Conservation (phyloP, 108 stramenopile species). For the Nitzschia inconspicua region DNA sequence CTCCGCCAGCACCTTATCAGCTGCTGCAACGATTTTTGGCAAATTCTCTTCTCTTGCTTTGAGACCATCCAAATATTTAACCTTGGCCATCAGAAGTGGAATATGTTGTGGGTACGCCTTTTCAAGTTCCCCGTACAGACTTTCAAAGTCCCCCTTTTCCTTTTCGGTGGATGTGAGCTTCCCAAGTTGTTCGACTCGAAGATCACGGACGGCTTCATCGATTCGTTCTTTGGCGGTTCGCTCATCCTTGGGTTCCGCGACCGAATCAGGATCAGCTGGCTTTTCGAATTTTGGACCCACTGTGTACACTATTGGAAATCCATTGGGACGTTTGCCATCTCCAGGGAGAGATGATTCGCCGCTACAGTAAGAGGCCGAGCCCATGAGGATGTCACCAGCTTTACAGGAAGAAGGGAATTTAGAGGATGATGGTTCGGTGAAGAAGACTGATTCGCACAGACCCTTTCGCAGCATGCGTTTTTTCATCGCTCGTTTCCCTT, state of each 20-base stretch:
- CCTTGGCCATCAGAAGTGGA: conserved; percentile 29
- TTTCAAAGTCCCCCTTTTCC: conserved; percentile 28
- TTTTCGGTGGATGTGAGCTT: conserved; percentile 33
- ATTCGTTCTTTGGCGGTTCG: conserved; percentile 40
- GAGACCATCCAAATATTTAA: conserved; percentile 27
- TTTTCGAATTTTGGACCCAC: conserved; percentile 35
- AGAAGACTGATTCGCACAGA: conserved; percentile 19
- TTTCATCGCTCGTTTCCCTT: conserved; percentile 28
- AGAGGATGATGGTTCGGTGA: conserved; percentile 31
- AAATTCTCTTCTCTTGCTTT: conserved; percentile 18
- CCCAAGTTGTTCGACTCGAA: conserved; percentile 33
- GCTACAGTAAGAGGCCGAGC: conserved; percentile 18
- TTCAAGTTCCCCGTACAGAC: conserved; percentile 14
- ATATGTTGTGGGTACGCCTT: conserved; percentile 30
- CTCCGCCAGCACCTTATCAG: conserved; percentile 13
- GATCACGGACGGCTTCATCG: conserved; percentile 37
- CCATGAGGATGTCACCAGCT: conserved; percentile 39
- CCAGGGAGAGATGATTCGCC: conserved; percentile 29
- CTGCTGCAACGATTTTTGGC: conserved; percentile 22
- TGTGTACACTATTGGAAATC: conserved; percentile 29
- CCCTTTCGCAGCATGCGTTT: conserved; percentile 37
- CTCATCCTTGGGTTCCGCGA: conserved; percentile 37
- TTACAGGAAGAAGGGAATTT: conserved; percentile 38
- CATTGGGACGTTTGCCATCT: conserved; percentile 48
- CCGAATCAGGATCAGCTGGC: conserved; percentile 12